Conservation (phyloP, 768 basidiomycete genomes). For the Kwoniella pini region DNA sequence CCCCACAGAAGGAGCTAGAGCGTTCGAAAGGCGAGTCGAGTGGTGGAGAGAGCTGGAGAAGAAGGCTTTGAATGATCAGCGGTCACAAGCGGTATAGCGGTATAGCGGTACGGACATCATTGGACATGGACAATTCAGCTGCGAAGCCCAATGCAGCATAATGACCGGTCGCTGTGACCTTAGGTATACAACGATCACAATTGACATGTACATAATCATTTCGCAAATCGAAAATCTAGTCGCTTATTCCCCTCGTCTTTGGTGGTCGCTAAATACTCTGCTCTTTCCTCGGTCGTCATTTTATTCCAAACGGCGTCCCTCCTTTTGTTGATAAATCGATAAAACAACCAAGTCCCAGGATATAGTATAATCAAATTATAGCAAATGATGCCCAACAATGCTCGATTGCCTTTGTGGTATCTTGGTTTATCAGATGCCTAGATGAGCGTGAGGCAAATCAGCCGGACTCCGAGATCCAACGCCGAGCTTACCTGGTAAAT, state of each 20-base stretch:
- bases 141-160: no score
- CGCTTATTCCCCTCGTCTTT: constrained; percentile 46
- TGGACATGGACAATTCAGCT: no score
- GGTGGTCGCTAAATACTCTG: constrained; percentile 48
- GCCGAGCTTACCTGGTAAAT: background rate
- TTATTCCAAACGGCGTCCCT: constrained; percentile 43
- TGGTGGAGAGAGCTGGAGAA: constrained; percentile 42
- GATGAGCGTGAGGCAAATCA: no score
- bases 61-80: constrained; percentile 28
- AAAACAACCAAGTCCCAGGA: constrained; percentile 45
- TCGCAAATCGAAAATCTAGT: constrained; percentile 2
- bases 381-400: background rate
- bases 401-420: background rate
- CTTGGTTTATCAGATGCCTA: no score
- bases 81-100: background rate
- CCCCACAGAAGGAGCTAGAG: constrained; percentile 29
- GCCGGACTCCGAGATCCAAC: no score
- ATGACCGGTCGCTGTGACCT: no score
- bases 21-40: constrained; percentile 40
- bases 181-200: no score
- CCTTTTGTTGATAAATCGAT: constrained; percentile 35
- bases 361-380: constrained; percentile 28
- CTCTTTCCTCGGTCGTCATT: constrained; percentile 40
- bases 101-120: no score
- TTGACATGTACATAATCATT: no score